These are phyloP conservation scores for Stylonectria norvegica DNA, from an alignment of 2,329 filamentous ascomycete genomes.

Conservation along the genomic window DNA sequence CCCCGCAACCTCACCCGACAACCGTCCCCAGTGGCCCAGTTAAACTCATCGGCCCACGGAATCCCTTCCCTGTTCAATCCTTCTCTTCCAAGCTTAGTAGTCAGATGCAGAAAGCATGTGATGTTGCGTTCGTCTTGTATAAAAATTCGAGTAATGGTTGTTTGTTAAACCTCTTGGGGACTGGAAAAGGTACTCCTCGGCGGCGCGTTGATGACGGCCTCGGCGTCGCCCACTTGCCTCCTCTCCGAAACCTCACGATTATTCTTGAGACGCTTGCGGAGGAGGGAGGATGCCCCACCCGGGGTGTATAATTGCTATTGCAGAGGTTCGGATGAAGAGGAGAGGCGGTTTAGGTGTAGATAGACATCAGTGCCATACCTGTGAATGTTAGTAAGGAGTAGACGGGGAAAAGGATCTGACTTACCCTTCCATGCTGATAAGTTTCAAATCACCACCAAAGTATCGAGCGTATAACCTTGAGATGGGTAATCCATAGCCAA, in stretches of 20 bases:
- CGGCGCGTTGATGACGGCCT: conserved; percentile 64
- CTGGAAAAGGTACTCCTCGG: conserved; percentile 33
- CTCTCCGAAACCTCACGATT: conserved; percentile 74
- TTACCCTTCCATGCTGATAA: conserved; percentile 99
- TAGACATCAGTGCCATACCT: conserved; percentile 99
- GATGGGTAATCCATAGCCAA: conserved; percentile 96
- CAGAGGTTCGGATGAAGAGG: conserved; percentile 90
- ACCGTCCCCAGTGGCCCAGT: too few relatives aligned
- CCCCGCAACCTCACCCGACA: too few relatives aligned
- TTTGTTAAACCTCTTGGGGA: conserved; percentile 29
- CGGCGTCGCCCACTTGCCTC: conserved; percentile 85
- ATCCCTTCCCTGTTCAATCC: too few relatives aligned
- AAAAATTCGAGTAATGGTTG: conserved; percentile 1
- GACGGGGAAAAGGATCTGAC: conserved; percentile 30
- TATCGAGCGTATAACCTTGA: conserved; percentile 92
- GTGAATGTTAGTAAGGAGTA: conserved; percentile 14
- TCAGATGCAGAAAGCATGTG: too few relatives aligned
- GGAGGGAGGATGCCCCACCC: conserved; percentile 33
- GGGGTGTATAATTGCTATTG: conserved; percentile 77
- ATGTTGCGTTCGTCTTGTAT: too few relatives aligned
- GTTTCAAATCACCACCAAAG: conserved; percentile 93
- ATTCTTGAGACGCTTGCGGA: conserved; percentile 65
- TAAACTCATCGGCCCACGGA: too few relatives aligned
- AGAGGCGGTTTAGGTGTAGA: conserved; percentile 92
- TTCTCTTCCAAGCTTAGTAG: too few relatives aligned